These are phyloP conservation scores for Plasmodium reichenowi DNA, from an alignment of 169 alveolate genomes.

Conservation along the genomic window DNA sequence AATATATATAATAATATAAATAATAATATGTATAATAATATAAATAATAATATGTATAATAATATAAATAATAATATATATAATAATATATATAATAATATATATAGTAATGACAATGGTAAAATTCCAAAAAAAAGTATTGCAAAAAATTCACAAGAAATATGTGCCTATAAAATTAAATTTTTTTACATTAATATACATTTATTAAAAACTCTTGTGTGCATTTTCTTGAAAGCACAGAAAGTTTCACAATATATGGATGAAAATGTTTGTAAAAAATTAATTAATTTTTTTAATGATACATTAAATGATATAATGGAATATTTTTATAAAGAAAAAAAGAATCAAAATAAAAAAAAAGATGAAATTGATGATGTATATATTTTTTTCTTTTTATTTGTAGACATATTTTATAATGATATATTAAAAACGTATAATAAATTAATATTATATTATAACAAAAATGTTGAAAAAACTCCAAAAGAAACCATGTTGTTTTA, in stretches of 20 bases:
- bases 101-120: too few relatives aligned
- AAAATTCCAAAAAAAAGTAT: too few relatives aligned
- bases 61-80: too few relatives aligned
- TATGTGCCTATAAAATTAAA: slow-evolving; percentile 9
- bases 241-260: slow-evolving; percentile 42
- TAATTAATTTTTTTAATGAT: slow-evolving; percentile 14
- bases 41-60: too few relatives aligned
- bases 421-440: slow-evolving; percentile 19
- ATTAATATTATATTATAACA: slow-evolving; percentile 40
- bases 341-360: neutral
- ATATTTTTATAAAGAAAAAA: slow-evolving; percentile 34
- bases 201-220: slow-evolving; percentile 25
- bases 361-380: too few relatives aligned
- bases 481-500: slow-evolving; percentile 68
- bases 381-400: slow-evolving; percentile 10
- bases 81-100: too few relatives aligned
- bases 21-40: too few relatives aligned
- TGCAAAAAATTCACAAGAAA: neutral
- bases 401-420: slow-evolving; percentile 30
- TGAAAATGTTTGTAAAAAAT: slow-evolving; percentile 8
- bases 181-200: slow-evolving; percentile 14
- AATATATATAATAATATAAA: too few relatives aligned
- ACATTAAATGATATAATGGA: slow-evolving; percentile 24
- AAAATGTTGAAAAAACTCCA: slow-evolving; percentile 39
- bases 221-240: slow-evolving; percentile 38